Percentiles rank a stretch among this genome's conserved stretches.
phyloP scores from a whole-genome alignment of 441 rosid genomes.

The Pelargonium myrrhifolium region DNA sequence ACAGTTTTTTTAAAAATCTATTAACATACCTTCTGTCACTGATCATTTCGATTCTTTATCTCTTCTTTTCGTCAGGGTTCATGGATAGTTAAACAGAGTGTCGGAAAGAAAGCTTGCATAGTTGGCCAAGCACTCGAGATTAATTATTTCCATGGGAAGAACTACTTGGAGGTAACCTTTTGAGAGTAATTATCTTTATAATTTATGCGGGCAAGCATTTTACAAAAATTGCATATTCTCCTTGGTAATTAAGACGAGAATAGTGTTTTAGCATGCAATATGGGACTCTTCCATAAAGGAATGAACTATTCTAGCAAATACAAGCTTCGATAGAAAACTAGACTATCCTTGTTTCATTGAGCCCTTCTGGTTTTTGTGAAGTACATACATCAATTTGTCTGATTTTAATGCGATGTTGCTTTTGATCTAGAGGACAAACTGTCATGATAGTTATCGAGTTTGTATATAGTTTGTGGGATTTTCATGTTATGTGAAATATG shows the following conservation, averaged over 20 bases:
- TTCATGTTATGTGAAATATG: not conserved
- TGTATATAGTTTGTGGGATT: not conserved
- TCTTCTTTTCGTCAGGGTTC: conserved; percentile 59
- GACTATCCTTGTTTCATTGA: too few relatives aligned
- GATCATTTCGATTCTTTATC: not conserved
- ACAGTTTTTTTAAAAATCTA: not conserved
- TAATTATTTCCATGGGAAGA: conserved; percentile 76
- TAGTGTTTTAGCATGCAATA: too few relatives aligned
- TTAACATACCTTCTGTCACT: not conserved
- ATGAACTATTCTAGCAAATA: too few relatives aligned
- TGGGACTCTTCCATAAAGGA: too few relatives aligned
- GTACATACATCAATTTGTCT: not conserved
- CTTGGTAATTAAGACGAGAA: too few relatives aligned
- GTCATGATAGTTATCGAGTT: not conserved
- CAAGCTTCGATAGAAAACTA: too few relatives aligned
- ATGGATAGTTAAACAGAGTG: conserved; percentile 97
- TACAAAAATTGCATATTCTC: too few relatives aligned
- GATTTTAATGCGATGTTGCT: not conserved
- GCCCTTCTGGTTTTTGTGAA: too few relatives aligned
- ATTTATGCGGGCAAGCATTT: not conserved
- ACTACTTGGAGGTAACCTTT: conserved; percentile 71
- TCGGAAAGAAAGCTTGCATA: conserved; percentile 92
- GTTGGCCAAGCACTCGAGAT: conserved; percentile 90
- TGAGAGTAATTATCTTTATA: too few relatives aligned
- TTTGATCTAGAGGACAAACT: not conserved